Conservation (phyloP, 176 grass and related monocot genomes). For the Triticum urartu region DNA sequence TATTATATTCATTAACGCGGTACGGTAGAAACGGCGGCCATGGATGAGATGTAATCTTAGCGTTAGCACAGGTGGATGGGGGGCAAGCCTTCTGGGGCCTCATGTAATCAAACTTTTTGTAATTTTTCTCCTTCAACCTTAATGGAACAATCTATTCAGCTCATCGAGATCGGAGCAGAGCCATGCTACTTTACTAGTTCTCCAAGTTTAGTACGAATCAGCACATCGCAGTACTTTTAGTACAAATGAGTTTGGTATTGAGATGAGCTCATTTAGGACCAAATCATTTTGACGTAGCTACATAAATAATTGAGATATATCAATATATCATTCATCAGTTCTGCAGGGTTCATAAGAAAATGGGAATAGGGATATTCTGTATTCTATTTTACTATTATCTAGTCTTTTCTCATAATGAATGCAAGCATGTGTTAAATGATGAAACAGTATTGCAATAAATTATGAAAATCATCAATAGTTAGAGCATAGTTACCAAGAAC, state of each 20-base stretch:
- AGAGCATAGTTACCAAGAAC: neutral
- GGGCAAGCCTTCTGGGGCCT: no score
- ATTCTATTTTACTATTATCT: neutral
- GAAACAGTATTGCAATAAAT: neutral
- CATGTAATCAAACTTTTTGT: no score
- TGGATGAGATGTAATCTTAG: no score
- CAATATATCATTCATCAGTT: neutral
- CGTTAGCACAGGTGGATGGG: no score
- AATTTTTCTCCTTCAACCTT: no score
- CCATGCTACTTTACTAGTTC: neutral
- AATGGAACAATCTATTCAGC: neutral
- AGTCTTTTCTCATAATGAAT: neutral
- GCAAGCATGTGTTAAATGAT: conserved; percentile 13
- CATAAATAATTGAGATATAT: neutral
- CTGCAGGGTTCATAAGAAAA: neutral
- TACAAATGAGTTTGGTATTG: neutral
- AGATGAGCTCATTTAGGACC: neutral
- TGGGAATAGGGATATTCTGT: neutral
- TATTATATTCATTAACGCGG: neutral
- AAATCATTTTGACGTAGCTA: neutral
- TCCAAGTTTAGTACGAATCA: neutral
- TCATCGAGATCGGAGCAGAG: neutral
- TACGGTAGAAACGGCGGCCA: no score
- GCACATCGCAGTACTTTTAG: neutral
- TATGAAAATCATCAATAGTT: conserved; percentile 1